phyloP scores from a whole-genome alignment of 2,329 filamentous ascomycete genomes.

The Fulvia fulva region DNA sequence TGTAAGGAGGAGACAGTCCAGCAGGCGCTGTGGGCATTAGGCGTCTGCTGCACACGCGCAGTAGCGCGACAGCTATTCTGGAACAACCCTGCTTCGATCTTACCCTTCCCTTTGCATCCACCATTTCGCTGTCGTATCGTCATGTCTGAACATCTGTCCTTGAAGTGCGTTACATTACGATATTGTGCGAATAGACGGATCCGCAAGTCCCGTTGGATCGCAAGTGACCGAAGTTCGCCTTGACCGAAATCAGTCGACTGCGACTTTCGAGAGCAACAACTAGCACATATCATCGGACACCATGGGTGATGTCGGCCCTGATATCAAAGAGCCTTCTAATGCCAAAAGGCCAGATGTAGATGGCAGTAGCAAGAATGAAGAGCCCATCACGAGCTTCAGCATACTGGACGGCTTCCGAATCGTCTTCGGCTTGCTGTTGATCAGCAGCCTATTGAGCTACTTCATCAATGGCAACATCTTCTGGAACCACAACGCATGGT shows the following conservation, averaged over 20 bases:
- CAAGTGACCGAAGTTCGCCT: not conserved
- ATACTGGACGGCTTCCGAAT: slow-evolving; percentile 34
- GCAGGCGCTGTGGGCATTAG: not conserved
- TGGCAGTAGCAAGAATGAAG: not conserved
- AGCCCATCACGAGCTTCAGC: slow-evolving; percentile 6
- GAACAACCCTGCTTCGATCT: not conserved
- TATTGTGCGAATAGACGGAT: too few relatives aligned
- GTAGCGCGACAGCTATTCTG: not conserved
- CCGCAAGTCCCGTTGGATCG: not conserved
- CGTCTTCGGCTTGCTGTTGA: slow-evolving; percentile 32
- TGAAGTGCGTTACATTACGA: not conserved
- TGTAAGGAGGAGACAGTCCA: not conserved
- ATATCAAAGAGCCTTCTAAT: not conserved
- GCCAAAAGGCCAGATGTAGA: not conserved
- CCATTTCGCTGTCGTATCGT: not conserved
- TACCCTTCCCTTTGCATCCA: not conserved
- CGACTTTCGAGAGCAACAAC: not conserved
- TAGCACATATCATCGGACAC: too few relatives aligned
- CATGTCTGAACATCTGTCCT: not conserved
- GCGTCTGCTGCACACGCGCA: not conserved
- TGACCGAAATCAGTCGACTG: not conserved
- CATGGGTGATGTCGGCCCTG: not conserved
- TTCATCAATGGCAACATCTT: slow-evolving; percentile 48
- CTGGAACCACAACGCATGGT: slow-evolving; percentile 66
- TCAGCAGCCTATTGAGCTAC: slow-evolving; percentile 36